These are phyloP conservation scores for Abrus precatorius DNA, from an alignment of 306 rosid species.

Conservation along the genomic window DNA sequence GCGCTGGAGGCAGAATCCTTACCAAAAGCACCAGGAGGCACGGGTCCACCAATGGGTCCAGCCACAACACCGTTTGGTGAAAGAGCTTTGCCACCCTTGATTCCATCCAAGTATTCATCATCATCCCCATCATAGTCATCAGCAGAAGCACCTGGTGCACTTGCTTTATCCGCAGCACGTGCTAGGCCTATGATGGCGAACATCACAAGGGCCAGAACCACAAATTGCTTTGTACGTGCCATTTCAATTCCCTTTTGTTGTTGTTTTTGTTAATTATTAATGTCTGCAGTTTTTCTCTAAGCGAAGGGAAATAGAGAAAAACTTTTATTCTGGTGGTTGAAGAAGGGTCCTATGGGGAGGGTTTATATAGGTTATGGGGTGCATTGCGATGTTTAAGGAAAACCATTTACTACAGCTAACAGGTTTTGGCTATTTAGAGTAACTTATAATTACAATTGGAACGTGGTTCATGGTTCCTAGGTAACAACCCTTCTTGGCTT, in stretches of 20 bases:
- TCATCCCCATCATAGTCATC: background rate
- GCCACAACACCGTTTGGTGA: slow-evolving; percentile 39
- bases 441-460: too few species aligned
- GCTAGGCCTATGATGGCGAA: slow-evolving; percentile 58
- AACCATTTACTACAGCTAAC: background rate
- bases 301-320: background rate
- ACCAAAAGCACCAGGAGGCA: slow-evolving; percentile 47
- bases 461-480: too few species aligned
- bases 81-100: background rate
- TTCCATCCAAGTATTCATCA: background rate
- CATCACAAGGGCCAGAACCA: slow-evolving; percentile 53
- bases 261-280: background rate
- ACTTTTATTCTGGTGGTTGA: background rate
- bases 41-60: slow-evolving; percentile 65
- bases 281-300: slow-evolving; percentile 3
- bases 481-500: too few species aligned
- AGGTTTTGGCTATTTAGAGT: background rate
- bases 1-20: background rate
- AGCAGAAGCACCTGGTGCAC: background rate
- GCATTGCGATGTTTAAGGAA: background rate
- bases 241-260: slow-evolving; percentile 32
- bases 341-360: background rate
- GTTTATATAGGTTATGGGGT: background rate
- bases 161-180: slow-evolving; percentile 9
- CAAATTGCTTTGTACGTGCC: slow-evolving; percentile 63